A percentile compares a stretch with the other conserved stretches of the same genome.
Evolutionary conservation across 2,329 filamentous ascomycete genomes (phyloP).

Genomic region (Moelleriella libera): DNA sequence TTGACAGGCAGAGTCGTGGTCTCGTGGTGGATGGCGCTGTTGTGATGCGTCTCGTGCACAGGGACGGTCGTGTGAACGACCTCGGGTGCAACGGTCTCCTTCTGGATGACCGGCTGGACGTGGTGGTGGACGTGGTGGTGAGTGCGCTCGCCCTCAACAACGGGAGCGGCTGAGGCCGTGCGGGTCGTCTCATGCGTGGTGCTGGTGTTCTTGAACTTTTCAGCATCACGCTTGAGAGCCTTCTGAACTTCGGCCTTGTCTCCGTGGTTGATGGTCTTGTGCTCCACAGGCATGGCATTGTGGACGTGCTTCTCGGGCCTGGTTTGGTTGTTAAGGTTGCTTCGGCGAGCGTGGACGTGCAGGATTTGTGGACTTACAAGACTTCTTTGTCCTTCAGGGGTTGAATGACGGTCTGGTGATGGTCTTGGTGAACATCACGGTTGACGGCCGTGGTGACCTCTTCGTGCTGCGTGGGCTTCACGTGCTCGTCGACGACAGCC

Average conservation of each 20-base stretch:
- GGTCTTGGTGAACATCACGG: conserved; percentile 57
- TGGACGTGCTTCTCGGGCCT: conserved; percentile 49
- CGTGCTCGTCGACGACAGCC: conserved; percentile 43
- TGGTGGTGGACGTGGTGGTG: conserved; percentile 46
- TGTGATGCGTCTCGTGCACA: conserved; percentile 59
- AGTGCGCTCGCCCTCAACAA: conserved; percentile 14
- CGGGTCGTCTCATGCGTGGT: conserved; percentile 15
- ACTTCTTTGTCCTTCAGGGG: conserved; percentile 30
- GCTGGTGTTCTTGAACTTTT: conserved; percentile 14
- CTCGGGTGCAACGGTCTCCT: conserved; percentile 51
- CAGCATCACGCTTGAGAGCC: conserved; percentile 35
- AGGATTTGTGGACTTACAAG: conserved; percentile 24
- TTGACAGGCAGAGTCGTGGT: conserved; percentile 50
- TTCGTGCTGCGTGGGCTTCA: conserved; percentile 47
- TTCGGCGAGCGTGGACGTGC: neutral
- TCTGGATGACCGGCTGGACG: conserved; percentile 57
- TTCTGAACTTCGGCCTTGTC: conserved; percentile 31
- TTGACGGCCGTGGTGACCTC: conserved; percentile 48
- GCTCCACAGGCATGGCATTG: conserved; percentile 42
- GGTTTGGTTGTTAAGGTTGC: neutral
- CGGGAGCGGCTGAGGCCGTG: conserved; percentile 11
- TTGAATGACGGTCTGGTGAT: conserved; percentile 57
- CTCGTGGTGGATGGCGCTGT: conserved; percentile 50
- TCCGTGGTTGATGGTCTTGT: conserved; percentile 47
- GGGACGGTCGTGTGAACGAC: conserved; percentile 60